A percentile compares a stretch with the other conserved stretches of the same genome.
phyloP scores from a whole-genome alignment of 257 asterid species.

The Misopates orontium region DNA sequence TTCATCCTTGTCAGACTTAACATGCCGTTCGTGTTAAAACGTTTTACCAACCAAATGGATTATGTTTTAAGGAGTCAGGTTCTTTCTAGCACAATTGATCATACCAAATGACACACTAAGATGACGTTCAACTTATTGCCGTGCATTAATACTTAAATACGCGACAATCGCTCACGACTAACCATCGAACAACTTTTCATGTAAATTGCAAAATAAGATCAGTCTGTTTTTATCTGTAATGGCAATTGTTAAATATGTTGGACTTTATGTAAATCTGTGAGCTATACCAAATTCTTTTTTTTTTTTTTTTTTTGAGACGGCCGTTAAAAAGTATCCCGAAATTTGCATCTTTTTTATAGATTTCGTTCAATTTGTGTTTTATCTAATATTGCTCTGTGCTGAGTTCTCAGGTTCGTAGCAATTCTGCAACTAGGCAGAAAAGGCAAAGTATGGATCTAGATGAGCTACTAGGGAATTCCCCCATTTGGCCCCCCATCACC shows the following conservation, averaged over 20 bases:
- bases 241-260: neutral
- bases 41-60: no score
- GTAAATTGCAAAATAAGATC: neutral
- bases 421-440: slow-evolving; percentile 56
- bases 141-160: no score
- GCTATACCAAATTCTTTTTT: neutral
- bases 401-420: slow-evolving; percentile 48
- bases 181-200: neutral
- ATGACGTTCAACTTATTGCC: no score
- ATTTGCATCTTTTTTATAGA: no score
- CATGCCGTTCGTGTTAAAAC: no score
- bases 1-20: no score
- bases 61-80: no score
- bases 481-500: slow-evolving; percentile 79
- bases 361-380: neutral
- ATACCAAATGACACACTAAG: no score
- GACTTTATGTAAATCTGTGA: neutral
- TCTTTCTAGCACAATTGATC: no score
- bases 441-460: slow-evolving; percentile 72
- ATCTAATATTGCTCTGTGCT: slow-evolving; percentile 17
- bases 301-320: no score
- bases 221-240: neutral
- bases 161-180: no score
- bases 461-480: slow-evolving; percentile 74
- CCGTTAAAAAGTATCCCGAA: no score